Evolutionary conservation across 108 stramenopile genomes (phyloP).

Genomic region (Cyclotella baltica): DNA sequence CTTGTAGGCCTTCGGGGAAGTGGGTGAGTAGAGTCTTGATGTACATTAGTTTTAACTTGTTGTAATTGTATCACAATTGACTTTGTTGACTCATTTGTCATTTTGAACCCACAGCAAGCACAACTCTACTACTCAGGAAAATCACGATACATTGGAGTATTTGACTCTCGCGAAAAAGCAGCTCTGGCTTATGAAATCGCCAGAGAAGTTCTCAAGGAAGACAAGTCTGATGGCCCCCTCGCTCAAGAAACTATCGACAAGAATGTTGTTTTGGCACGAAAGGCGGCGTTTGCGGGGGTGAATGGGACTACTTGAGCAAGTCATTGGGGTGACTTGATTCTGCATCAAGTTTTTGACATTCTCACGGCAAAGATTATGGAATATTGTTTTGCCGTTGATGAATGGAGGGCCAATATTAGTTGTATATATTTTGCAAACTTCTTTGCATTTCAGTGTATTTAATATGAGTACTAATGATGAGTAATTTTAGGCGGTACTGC

Average conservation of each 20-base stretch:
- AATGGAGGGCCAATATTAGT: too few relatives aligned
- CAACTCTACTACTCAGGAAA: slow-evolving; percentile 78
- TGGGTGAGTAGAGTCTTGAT: slow-evolving; percentile 39
- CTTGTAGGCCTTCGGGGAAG: slow-evolving; percentile 65
- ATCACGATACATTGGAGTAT: slow-evolving; percentile 77
- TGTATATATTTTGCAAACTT: too few relatives aligned
- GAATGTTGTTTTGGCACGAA: slow-evolving; percentile 77
- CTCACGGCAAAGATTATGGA: too few relatives aligned
- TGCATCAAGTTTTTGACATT: too few relatives aligned
- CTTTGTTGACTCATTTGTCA: slow-evolving; percentile 4
- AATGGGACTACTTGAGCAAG: slow-evolving; percentile 40
- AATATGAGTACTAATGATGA: too few relatives aligned
- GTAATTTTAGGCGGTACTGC: too few relatives aligned
- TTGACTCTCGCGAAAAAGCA: slow-evolving; percentile 68
- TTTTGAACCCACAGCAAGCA: slow-evolving; percentile 51
- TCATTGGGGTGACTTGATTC: not conserved
- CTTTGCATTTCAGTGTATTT: too few relatives aligned
- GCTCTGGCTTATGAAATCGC: slow-evolving; percentile 71
- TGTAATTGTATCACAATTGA: too few relatives aligned
- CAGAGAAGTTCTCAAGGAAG: slow-evolving; percentile 64
- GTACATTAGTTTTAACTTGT: not conserved
- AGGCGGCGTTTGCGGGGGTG: slow-evolving; percentile 88
- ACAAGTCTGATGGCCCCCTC: slow-evolving; percentile 31
- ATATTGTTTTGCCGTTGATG: too few relatives aligned
- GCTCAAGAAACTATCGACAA: slow-evolving; percentile 69